A percentile compares a stretch with the other conserved stretches of the same genome.
phyloP scores from a whole-genome alignment of 306 rosid genomes.

The Acmispon strigosus region DNA sequence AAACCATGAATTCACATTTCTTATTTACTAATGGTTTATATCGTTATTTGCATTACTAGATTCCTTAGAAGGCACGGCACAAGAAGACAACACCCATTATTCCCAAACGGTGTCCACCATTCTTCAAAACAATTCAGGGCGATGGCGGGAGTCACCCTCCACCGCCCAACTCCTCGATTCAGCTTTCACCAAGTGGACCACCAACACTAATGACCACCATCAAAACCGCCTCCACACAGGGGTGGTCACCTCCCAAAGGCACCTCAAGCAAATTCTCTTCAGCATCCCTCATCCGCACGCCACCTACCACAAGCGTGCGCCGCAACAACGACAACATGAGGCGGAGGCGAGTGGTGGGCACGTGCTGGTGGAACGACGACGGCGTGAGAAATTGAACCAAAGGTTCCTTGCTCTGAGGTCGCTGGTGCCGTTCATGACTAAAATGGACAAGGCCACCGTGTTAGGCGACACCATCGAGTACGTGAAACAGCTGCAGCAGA shows the following conservation, averaged over 20 bases:
- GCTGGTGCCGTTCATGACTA: conserved; percentile 55
- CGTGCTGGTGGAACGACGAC: conserved; percentile 54
- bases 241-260: conserved; percentile 36
- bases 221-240: not conserved
- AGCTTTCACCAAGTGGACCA: conserved; percentile 49
- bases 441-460: conserved; percentile 75
- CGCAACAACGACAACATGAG: conserved; percentile 34
- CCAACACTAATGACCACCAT: not conserved
- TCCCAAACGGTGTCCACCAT: conserved; percentile 55
- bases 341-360: conserved; percentile 49
- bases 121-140: conserved; percentile 28
- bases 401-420: conserved; percentile 60
- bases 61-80: conserved; percentile 15
- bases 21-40: too few species aligned
- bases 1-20: too few species aligned
- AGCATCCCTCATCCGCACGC: conserved; percentile 51
- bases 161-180: conserved; percentile 17
- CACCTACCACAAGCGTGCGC: conserved; percentile 24
- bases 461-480: conserved; percentile 72
- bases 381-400: conserved; percentile 56
- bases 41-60: conserved; percentile 10
- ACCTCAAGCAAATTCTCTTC: conserved; percentile 48
- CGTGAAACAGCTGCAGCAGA: conserved; percentile 47
- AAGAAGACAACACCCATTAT: conserved; percentile 42
- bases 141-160: conserved; percentile 30